Evolutionary conservation across 129 eudicot species (phyloP), one percentile per base, ranked within the genome.

Genomic region (Flaveria sonorensis): DNA sequence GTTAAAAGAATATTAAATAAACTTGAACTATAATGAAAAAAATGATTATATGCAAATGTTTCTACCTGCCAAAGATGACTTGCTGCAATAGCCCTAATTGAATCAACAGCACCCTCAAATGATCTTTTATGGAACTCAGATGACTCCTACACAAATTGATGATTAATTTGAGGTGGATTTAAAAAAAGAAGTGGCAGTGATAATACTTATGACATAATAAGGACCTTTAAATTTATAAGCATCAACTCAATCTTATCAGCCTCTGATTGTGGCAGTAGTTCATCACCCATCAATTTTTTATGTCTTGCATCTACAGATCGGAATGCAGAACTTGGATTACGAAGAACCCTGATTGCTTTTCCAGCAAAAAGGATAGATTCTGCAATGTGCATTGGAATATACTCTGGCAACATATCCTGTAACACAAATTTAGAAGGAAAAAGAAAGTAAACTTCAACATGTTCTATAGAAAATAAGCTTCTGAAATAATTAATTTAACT

Each of bases 41-140:
- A 16, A 50, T 18, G 45, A 57, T 73, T 32, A 61, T 12, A 48
- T 7, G 46, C n/a, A 19, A 71, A 68, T n/a, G 28, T 71, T 64
- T 68, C 60, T 24, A 89, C 99, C 99, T 94, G 96, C 99, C 99
- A 94, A 77, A 94, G 99, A 87, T 91, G 97, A 83, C 94, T 89
- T 75, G 99, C 99, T 70, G 99, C 99, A 86, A 91, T 88, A 28
- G 92, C 86, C 75, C 92, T 86, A 48, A 91, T 86, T 63, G 99
- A 86, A 85, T 89, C 92, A 81, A 94, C 87, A 28, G 96, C 90
- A 75, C 85, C 83, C 86, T 91, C 97, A 85, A 91, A 94, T 75
- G 92, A 91, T 79, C 99, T 87, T 85, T 85, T 94, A 77, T 89
- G 96, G 78, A 91, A 94, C 86, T 94, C 99, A 43, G 99, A 87